A percentile compares a stretch with the other conserved stretches of the same genome.
Evolutionary conservation across 768 basidiomycete genomes (phyloP).

Genomic region (Mycena vitilis): DNA sequence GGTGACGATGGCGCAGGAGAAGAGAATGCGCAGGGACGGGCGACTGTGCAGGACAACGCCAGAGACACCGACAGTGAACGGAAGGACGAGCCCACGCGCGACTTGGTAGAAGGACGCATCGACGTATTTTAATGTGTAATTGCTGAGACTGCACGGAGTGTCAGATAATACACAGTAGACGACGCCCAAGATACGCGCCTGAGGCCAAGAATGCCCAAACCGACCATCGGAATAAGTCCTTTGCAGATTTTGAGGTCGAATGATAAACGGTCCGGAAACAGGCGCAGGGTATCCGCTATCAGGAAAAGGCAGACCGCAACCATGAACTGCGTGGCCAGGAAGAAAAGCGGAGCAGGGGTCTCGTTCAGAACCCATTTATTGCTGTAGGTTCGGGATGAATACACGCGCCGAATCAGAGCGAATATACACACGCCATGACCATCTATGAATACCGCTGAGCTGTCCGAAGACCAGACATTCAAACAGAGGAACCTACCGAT

Average conservation of each 20-base stretch:
- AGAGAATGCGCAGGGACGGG: conserved; percentile 79
- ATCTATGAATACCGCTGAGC: conserved; percentile 60
- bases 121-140: conserved; percentile 93
- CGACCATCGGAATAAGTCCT: conserved; percentile 80
- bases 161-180: conserved; percentile 9
- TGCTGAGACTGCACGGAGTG: conserved; percentile 73
- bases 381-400: conserved; percentile 51
- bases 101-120: conserved; percentile 97
- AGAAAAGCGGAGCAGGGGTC: conserved; percentile 84
- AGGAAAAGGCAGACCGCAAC: conserved; percentile 86
- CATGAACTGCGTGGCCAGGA: conserved; percentile 82
- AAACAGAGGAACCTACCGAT: conserved; percentile 66
- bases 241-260: conserved; percentile 75
- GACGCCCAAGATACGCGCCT: conserved; percentile 60
- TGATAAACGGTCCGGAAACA: conserved; percentile 75
- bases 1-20: conserved; percentile 86
- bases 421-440: conserved; percentile 81
- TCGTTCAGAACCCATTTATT: conserved; percentile 93
- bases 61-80: conserved; percentile 93
- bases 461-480: not conserved
- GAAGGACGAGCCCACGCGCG: conserved; percentile 92
- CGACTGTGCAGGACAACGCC: conserved; percentile 79
- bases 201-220: conserved; percentile 83
- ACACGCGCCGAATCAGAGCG: conserved; percentile 13
- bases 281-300: conserved; percentile 66